Conservation (phyloP, 2,329 filamentous ascomycete genomes). For the Microcyclosporella mali region DNA sequence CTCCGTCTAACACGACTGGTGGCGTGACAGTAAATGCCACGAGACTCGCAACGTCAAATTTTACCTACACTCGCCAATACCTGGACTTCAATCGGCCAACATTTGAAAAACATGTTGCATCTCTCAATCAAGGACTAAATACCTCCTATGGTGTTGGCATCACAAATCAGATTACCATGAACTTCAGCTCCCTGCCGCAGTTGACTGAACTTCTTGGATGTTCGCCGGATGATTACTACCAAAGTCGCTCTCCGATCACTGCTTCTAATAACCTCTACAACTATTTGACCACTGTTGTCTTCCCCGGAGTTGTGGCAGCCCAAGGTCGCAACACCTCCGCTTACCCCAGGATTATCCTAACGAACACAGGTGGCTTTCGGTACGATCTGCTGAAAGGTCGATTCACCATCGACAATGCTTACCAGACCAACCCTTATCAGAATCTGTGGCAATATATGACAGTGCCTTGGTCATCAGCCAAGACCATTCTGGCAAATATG, state of each 20-base stretch:
- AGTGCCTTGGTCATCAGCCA: conserved; percentile 16
- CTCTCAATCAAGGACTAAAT: conserved; percentile 14
- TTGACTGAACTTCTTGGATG: conserved; percentile 14
- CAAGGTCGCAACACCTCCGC: conserved; percentile 39
- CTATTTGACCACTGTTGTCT: conserved; percentile 16
- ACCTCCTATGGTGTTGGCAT: conserved; percentile 15
- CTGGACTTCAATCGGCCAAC: conserved; percentile 64
- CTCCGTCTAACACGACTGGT: conserved; percentile 30
- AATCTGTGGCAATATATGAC: conserved; percentile 49
- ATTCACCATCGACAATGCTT: conserved; percentile 51
- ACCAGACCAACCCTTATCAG: conserved; percentile 52
- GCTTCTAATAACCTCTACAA: conserved; percentile 16
- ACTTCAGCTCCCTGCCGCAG: conserved; percentile 13
- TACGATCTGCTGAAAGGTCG: conserved; percentile 59
- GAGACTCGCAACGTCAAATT: conserved; percentile 21
- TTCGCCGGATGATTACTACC: conserved; percentile 14
- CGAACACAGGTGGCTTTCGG: conserved; percentile 56
- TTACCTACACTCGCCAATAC: conserved; percentile 53
- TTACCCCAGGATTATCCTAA: conserved; percentile 51
- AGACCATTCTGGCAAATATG: conserved; percentile 18
- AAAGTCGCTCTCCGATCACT: conserved; percentile 6
- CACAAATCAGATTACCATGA: conserved; percentile 13
- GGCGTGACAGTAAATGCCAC: conserved; percentile 16
- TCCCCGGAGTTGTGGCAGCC: conserved; percentile 47
- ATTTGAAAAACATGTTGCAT: conserved; percentile 55